Conservation (phyloP, 352 stramenopile genomes). For the Globisporangium paddicum region DNA sequence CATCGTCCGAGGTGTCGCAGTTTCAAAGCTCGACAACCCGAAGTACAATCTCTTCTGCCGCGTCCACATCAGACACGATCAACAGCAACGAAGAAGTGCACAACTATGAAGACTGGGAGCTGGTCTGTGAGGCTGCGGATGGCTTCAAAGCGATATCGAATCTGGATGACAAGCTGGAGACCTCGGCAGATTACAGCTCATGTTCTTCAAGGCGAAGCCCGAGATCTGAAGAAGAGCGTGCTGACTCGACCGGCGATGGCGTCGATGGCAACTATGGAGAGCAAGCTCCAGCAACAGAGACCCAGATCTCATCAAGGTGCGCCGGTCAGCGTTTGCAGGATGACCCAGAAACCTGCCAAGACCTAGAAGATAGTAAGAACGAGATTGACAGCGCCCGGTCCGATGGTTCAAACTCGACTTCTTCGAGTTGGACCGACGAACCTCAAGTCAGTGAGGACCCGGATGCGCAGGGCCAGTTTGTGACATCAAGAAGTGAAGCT, state of each 20-base stretch:
- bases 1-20: not conserved
- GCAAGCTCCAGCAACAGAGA: not conserved
- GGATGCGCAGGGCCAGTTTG: not conserved
- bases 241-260: not conserved
- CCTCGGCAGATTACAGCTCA: not conserved
- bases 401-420: not conserved
- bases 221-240: not conserved
- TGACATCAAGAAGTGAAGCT: not conserved
- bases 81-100: slow-evolving; percentile 31
- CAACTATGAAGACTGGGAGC: slow-evolving; percentile 35
- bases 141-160: not conserved
- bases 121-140: slow-evolving; percentile 8
- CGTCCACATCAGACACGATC: slow-evolving; percentile 34
- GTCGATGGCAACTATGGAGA: not conserved
- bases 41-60: slow-evolving; percentile 20
- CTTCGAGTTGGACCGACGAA: not conserved
- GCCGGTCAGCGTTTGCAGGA: not conserved
- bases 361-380: not conserved
- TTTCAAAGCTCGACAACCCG: not conserved
- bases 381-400: slow-evolving; percentile 1
- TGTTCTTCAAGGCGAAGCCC: not conserved
- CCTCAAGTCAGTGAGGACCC: not conserved
- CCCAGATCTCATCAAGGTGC: not conserved
- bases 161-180: not conserved
- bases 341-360: not conserved